Evolutionary conservation across 208 protist genomes (phyloP).

Genomic region (Trypanosomatidae sp.): DNA sequence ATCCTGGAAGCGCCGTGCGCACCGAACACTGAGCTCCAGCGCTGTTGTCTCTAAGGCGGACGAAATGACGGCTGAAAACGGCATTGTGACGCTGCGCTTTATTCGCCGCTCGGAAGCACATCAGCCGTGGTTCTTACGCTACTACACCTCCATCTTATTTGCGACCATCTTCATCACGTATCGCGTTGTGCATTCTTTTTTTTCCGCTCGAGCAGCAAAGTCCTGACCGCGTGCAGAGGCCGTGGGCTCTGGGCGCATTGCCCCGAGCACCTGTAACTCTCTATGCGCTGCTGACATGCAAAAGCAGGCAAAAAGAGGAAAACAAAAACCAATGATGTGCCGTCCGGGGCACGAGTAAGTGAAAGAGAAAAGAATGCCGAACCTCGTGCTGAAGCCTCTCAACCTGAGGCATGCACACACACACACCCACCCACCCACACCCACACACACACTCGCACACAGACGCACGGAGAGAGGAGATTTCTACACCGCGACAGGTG

Average conservation of each 20-base stretch:
- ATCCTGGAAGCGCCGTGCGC: constrained; percentile 31
- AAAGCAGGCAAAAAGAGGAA: not conserved
- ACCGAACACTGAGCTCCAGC: constrained; percentile 15
- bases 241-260: not conserved
- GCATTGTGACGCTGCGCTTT: constrained; percentile 29
- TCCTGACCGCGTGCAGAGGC: not conserved
- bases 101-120: constrained; percentile 14
- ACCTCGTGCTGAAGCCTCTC: not conserved
- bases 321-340: not conserved
- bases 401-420: not conserved
- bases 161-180: constrained; percentile 31
- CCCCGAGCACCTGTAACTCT: not conserved
- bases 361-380: not conserved
- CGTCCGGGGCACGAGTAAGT: not conserved
- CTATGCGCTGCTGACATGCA: not conserved
- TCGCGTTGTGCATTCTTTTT: constrained; percentile 24
- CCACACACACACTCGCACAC: not conserved
- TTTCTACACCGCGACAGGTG: not conserved
- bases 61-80: constrained; percentile 29
- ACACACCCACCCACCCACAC: not conserved
- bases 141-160: constrained; percentile 31
- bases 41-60: constrained; percentile 11
- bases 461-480: not conserved
- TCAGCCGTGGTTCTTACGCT: constrained; percentile 18
- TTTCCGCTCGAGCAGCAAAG: constrained; percentile 13